A percentile compares a stretch with the other conserved stretches of the same genome.
phyloP scores from a whole-genome alignment of 1,284 basidiomycete species.

The Macrocystidia cucumis region DNA sequence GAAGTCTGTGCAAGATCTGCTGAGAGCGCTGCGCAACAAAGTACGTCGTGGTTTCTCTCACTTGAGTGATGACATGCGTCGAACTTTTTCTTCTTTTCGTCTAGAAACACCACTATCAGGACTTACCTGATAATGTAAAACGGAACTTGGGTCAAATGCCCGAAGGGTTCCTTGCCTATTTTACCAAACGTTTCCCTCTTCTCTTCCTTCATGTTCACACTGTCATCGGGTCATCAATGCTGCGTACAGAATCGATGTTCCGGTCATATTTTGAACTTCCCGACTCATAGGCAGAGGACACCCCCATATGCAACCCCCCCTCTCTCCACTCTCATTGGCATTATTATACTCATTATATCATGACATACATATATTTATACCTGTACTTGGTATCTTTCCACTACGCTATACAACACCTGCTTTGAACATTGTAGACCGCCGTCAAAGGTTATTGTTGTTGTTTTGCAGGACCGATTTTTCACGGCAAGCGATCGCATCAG shows the following conservation, averaged over 20 bases:
- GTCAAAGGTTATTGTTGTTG: no score
- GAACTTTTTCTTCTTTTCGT: constrained; percentile 2
- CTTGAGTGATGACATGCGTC: constrained; percentile 1
- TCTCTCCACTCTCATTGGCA: no score
- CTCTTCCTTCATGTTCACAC: constrained; percentile 90
- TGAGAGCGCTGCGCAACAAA: constrained; percentile 94
- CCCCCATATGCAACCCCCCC: no score
- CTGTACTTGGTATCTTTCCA: constrained; percentile 4
- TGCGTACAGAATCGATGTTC: constrained; percentile 81
- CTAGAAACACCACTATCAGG: constrained; percentile 98
- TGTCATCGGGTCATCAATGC: constrained; percentile 62
- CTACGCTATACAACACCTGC: constrained; percentile 1
- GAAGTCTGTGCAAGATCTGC: constrained; percentile 81
- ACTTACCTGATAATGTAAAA: constrained; percentile 86
- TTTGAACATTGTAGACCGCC: no score
- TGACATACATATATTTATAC: constrained; percentile 8
- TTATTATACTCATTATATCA: no score
- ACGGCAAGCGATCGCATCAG: no score
- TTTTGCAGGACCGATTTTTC: constrained; percentile 1
- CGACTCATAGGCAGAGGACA: no score
- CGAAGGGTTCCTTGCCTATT: constrained; percentile 88
- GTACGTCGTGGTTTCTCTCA: constrained; percentile 32
- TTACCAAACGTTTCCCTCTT: constrained; percentile 85
- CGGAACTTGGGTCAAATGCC: constrained; percentile 86
- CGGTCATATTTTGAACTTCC: constrained; percentile 72